These are phyloP conservation scores for Lophiostoma macrostomum DNA, from an alignment of 495 filamentous ascomycete genomes.

Conservation along the genomic window DNA sequence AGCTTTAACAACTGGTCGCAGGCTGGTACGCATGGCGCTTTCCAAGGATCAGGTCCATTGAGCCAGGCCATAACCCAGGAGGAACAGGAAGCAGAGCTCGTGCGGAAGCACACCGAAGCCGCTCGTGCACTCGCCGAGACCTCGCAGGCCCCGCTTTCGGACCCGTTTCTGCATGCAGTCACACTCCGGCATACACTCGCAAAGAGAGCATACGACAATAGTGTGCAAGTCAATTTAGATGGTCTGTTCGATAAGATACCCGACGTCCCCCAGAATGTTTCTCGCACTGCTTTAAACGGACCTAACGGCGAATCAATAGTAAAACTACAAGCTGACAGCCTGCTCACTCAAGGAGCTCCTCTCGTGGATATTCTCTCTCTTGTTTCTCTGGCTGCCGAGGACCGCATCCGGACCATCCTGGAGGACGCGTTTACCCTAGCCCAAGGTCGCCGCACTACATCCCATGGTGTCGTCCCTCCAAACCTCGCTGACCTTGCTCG, in stretches of 20 bases:
- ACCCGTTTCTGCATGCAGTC: conserved; percentile 55
- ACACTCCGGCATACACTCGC: conserved; percentile 45
- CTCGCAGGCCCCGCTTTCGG: conserved; percentile 53
- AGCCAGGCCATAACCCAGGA: conserved; percentile 51
- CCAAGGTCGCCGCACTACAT: conserved; percentile 62
- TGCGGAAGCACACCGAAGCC: conserved; percentile 51
- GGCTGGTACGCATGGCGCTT: conserved; percentile 44
- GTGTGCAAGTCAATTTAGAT: conserved; percentile 62
- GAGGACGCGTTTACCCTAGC: conserved; percentile 67
- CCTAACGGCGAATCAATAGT: conserved; percentile 53
- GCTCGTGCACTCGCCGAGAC: conserved; percentile 49
- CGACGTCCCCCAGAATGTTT: conserved; percentile 34
- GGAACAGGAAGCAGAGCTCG: conserved; percentile 45
- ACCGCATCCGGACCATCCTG: conserved; percentile 63
- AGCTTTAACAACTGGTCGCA: conserved; percentile 51
- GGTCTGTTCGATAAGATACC: conserved; percentile 56
- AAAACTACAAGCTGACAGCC: conserved; percentile 55
- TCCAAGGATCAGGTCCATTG: conserved; percentile 59
- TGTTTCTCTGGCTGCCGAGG: conserved; percentile 70
- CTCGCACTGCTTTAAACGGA: conserved; percentile 40
- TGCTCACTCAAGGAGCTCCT: conserved; percentile 63
- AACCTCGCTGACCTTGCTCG: conserved; percentile 65
- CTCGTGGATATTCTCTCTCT: conserved; percentile 73
- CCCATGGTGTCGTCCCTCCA: conserved; percentile 65
- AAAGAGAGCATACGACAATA: conserved; percentile 51